A percentile compares a stretch with the other conserved stretches of the same genome.
Conservation (phyloP, 495 filamentous ascomycete genomes). For the Penicillium diatomitis region DNA sequence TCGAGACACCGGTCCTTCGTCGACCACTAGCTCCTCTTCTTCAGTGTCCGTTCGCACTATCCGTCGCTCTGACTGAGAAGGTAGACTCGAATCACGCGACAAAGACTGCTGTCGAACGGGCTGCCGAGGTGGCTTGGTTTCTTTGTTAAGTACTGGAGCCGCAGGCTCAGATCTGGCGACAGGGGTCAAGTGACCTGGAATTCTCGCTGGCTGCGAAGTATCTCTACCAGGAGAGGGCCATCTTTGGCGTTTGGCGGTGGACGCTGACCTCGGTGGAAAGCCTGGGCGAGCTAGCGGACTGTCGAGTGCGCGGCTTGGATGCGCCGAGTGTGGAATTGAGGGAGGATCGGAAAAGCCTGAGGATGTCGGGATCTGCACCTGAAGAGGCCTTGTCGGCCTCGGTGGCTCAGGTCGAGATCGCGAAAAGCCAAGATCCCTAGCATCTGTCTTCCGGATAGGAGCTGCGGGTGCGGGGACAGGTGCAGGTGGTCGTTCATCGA, state of each 20-base stretch:
- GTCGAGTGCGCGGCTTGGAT: constrained; percentile 20
- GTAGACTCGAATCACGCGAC: constrained; percentile 18
- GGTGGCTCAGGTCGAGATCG: constrained; percentile 20
- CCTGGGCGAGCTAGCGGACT: constrained; percentile 46
- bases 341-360: constrained; percentile 11
- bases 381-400: constrained; percentile 23
- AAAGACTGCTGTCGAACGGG: constrained; percentile 24
- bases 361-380: constrained; percentile 27
- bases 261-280: constrained; percentile 46
- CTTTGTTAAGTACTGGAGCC: constrained; percentile 4
- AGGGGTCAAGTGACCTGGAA: constrained; percentile 10
- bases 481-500: constrained; percentile 19
- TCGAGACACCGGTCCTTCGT: constrained; percentile 22
- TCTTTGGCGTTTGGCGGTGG: constrained; percentile 12
- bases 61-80: constrained; percentile 17
- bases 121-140: constrained; percentile 7
- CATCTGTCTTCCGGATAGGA: constrained; percentile 4
- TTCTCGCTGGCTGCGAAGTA: constrained; percentile 5
- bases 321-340: constrained; percentile 19
- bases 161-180: constrained; percentile 11
- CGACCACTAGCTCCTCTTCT: constrained; percentile 22
- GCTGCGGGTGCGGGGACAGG: neutral
- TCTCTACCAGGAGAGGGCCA: constrained; percentile 27
- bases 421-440: constrained; percentile 24
- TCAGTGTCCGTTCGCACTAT: constrained; percentile 17